Percentiles rank a stretch among this genome's conserved stretches.
These are phyloP conservation scores for Wickerhamomyces canadensis DNA, from an alignment of 805 yeast species.

Conservation along the genomic window DNA sequence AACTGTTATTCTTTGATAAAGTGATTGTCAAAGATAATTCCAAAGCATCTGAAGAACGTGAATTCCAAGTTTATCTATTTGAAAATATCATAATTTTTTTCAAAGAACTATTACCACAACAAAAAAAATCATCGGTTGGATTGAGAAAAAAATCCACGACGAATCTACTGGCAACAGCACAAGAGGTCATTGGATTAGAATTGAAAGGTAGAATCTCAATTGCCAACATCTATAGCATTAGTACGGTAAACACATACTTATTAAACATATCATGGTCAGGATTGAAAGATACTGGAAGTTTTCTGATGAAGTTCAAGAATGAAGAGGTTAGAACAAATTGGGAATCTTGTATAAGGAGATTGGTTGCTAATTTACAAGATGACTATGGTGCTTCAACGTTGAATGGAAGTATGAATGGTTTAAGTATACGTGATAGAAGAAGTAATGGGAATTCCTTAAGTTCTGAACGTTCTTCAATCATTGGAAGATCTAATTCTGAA, in stretches of 20 bases:
- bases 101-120: slow-evolving; percentile 44
- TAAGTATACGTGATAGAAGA: slow-evolving; percentile 20
- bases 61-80: slow-evolving; percentile 84
- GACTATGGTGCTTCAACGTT: slow-evolving; percentile 14
- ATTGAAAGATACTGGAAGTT: slow-evolving; percentile 78
- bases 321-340: slow-evolving; percentile 84
- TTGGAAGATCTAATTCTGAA: slow-evolving; percentile 21
- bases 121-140: slow-evolving; percentile 43
- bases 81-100: slow-evolving; percentile 64
- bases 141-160: slow-evolving; percentile 34
- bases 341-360: slow-evolving; percentile 57
- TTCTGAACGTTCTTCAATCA: slow-evolving; percentile 21
- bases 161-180: slow-evolving; percentile 8
- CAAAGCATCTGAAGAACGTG: slow-evolving; percentile 60
- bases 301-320: slow-evolving; percentile 72
- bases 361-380: slow-evolving; percentile 30
- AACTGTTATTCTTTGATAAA: slow-evolving; percentile 66
- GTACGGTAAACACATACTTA: slow-evolving; percentile 43
- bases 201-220: slow-evolving; percentile 80
- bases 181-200: slow-evolving; percentile 40
- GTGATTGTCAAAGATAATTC: slow-evolving; percentile 61
- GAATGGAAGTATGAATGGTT: slow-evolving; percentile 10
- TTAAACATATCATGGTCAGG: slow-evolving; percentile 79
- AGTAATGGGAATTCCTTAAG: slow-evolving; percentile 23
- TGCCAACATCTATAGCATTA: slow-evolving; percentile 53